These are phyloP conservation scores for Metarhizium brunneum DNA, from an alignment of 2,329 filamentous ascomycete genomes.

Conservation along the genomic window DNA sequence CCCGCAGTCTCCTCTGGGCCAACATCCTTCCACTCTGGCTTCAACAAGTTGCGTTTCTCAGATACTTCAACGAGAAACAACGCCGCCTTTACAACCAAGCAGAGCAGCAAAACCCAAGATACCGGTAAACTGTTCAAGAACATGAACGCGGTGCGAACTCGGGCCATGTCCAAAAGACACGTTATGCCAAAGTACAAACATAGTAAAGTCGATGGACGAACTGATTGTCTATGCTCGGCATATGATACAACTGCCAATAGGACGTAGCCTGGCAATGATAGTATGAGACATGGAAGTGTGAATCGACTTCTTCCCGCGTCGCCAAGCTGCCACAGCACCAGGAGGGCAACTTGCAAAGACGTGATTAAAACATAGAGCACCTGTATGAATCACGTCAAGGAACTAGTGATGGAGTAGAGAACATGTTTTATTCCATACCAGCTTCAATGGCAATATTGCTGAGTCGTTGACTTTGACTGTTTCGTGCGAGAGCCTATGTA, in stretches of 20 bases:
- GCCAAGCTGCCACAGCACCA: not conserved
- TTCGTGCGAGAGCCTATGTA: not conserved
- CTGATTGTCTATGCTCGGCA: constrained; percentile 22
- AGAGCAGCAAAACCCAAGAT: constrained; percentile 16
- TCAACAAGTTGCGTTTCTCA: constrained; percentile 2
- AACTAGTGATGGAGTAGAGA: not conserved
- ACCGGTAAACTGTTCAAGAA: constrained; percentile 15
- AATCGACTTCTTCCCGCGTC: not conserved
- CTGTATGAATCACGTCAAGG: not conserved
- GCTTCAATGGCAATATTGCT: not conserved
- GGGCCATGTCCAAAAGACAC: constrained; percentile 27
- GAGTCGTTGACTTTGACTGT: not conserved
- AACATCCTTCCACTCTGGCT: not conserved
- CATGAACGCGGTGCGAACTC: constrained; percentile 20
- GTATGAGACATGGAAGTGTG: not conserved
- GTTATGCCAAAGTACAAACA: not conserved
- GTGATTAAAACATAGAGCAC: not conserved
- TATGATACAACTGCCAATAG: constrained; percentile 9
- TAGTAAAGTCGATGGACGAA: constrained; percentile 21
- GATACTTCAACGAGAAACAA: constrained; percentile 28
- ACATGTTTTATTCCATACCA: not conserved
- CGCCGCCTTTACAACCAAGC: constrained; percentile 18
- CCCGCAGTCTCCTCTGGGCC: constrained; percentile 14
- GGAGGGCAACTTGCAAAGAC: not conserved
- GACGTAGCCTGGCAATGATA: not conserved